Percentiles rank a stretch among this genome's conserved stretches.
These are phyloP conservation scores for Rhizopogon vinicolor DNA, from an alignment of 768 basidiomycete species.

Conservation along the genomic window DNA sequence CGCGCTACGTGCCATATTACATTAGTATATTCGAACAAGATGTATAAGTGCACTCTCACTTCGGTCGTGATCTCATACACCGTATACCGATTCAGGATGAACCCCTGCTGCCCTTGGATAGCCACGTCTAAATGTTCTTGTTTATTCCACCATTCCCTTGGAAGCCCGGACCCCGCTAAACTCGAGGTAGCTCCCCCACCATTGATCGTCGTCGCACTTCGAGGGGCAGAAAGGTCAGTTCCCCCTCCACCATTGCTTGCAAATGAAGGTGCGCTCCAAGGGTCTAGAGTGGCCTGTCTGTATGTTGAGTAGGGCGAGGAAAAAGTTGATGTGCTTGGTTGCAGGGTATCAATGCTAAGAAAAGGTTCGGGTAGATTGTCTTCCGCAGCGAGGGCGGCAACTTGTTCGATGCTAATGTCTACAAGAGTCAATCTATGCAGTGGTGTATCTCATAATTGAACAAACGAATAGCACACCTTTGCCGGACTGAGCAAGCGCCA, in stretches of 20 bases:
- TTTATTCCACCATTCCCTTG: conserved; percentile 83
- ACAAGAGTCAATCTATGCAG: background rate
- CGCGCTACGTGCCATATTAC: conserved; percentile 38
- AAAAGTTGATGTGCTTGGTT: conserved; percentile 50
- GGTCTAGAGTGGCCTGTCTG: conserved; percentile 52
- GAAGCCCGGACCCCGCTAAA: conserved; percentile 67
- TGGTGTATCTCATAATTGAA: background rate
- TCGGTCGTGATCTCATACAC: conserved; percentile 81
- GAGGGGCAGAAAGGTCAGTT: conserved; percentile 20
- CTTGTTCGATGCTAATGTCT: conserved; percentile 82
- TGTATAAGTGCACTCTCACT: conserved; percentile 38
- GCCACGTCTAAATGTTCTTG: conserved; percentile 69
- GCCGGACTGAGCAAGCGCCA: conserved; percentile 78
- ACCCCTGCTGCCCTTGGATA: conserved; percentile 85
- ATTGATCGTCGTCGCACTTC: conserved; percentile 27
- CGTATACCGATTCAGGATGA: conserved; percentile 83
- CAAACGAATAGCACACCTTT: conserved; percentile 47
- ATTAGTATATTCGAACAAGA: conserved; percentile 2
- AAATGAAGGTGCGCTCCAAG: conserved; percentile 47
- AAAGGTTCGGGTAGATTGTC: conserved; percentile 74
- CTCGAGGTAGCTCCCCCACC: conserved; percentile 47
- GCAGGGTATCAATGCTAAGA: conserved; percentile 58
- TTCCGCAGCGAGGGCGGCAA: conserved; percentile 71
- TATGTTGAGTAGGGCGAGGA: conserved; percentile 32
- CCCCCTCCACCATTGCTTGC: conserved; percentile 26